Evolutionary conservation across 139 green algal genomes (phyloP).

Genomic region (Limnomonas spitsbergensis): DNA sequence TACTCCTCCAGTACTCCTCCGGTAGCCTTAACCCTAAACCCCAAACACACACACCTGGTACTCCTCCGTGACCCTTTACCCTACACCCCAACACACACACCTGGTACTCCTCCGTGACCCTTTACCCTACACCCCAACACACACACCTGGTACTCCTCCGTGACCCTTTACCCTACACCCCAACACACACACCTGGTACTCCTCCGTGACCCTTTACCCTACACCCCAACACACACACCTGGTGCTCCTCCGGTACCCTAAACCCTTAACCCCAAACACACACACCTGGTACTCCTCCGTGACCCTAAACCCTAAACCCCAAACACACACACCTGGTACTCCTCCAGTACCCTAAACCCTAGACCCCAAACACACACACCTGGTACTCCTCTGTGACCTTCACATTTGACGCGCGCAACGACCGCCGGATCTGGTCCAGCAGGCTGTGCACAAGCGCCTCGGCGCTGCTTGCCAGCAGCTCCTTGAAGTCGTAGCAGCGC

Average conservation of each 20-base stretch:
- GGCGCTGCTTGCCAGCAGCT: conserved; percentile 47
- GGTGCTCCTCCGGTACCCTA: background rate
- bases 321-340: background rate
- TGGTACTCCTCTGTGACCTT: conserved; percentile 60
- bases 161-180: background rate
- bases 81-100: background rate
- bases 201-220: background rate
- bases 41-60: conserved; percentile 37
- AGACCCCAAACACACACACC: background rate
- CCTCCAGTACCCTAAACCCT: background rate
- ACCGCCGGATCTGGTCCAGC: conserved; percentile 50
- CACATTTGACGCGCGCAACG: conserved; percentile 41
- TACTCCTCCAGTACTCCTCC: no score
- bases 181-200: background rate
- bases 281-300: conserved; percentile 9
- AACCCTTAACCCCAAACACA: background rate
- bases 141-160: conserved; percentile 2
- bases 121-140: background rate
- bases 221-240: background rate
- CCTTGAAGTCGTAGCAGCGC: conserved; percentile 53
- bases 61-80: conserved; percentile 52
- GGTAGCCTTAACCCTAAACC: background rate
- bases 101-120: background rate
- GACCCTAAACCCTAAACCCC: background rate
- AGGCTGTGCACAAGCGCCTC: conserved; percentile 45